Evolutionary conservation across 768 basidiomycete species (phyloP).

Genomic region (Mycena alexandri): DNA sequence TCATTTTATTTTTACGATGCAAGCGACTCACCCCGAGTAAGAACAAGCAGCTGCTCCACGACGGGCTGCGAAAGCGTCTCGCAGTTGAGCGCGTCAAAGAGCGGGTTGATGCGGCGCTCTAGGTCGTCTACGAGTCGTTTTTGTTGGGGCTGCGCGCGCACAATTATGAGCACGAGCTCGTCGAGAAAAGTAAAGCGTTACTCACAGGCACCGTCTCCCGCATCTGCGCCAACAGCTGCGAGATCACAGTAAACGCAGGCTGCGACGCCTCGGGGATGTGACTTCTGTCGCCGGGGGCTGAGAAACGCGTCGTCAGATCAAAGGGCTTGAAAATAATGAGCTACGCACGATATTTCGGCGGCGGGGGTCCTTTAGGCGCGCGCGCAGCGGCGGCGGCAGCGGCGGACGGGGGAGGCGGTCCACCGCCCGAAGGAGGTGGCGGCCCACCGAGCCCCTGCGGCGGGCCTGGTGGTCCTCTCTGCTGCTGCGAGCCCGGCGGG

Average conservation of each 20-base stretch:
- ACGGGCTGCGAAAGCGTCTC: slow-evolving; percentile 80
- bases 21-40: slow-evolving; percentile 73
- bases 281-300: slow-evolving; percentile 91
- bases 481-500: slow-evolving; percentile 52
- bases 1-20: background rate
- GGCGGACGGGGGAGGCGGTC: slow-evolving; percentile 33
- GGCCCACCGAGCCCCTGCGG: slow-evolving; percentile 43
- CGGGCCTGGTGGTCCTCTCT: slow-evolving; percentile 35
- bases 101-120: slow-evolving; percentile 84
- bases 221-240: slow-evolving; percentile 71
- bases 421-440: slow-evolving; percentile 53
- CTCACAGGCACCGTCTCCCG: slow-evolving; percentile 83
- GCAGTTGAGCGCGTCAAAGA: slow-evolving; percentile 95
- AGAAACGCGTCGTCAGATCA: slow-evolving; percentile 23
- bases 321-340: background rate
- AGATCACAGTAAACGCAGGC: slow-evolving; percentile 77
- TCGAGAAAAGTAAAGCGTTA: slow-evolving; percentile 39
- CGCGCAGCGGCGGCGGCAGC: slow-evolving; percentile 42
- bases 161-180: too few species aligned
- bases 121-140: slow-evolving; percentile 89
- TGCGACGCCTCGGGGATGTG: slow-evolving; percentile 84
- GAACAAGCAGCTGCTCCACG: slow-evolving; percentile 76
- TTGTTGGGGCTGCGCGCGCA: slow-evolving; percentile 74
- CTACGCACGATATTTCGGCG: slow-evolving; percentile 62
- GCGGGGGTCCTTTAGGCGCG: slow-evolving; percentile 48